A percentile compares a stretch with the other conserved stretches of the same genome.
These are phyloP conservation scores for Brassica nigra DNA, from an alignment of 345 rosid genomes.

Conservation along the genomic window DNA sequence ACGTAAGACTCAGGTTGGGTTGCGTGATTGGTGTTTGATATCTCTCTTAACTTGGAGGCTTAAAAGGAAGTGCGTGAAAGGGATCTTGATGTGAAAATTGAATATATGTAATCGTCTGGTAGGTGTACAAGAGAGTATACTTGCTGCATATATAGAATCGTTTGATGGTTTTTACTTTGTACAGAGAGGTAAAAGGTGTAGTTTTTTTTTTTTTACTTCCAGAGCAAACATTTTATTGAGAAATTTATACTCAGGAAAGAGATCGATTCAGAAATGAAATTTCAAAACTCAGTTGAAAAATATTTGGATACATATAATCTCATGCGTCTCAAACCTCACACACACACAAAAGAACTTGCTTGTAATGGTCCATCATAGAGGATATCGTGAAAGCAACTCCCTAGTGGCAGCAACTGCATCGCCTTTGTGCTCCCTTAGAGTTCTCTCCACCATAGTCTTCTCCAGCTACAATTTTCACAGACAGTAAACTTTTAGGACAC, in stretches of 20 bases:
- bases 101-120: no score
- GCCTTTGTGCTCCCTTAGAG: conserved; percentile 92
- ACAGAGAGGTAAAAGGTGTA: not conserved
- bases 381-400: conserved; percentile 61
- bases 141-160: conserved; percentile 20
- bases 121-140: conserved; percentile 11
- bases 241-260: not conserved
- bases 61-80: conserved; percentile 11
- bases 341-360: not conserved
- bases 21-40: conserved; percentile 24
- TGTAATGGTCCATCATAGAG: conserved; percentile 29
- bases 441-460: conserved; percentile 87
- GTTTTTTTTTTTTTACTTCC: not conserved
- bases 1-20: conserved; percentile 15
- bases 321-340: conserved; percentile 6
- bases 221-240: not conserved
- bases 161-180: conserved; percentile 18
- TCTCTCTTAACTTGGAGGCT: conserved; percentile 15
- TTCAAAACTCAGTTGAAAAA: not conserved
- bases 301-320: not conserved
- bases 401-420: conserved; percentile 93
- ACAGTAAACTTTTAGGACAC: conserved; percentile 14
- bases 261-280: not conserved
- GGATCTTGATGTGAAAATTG: conserved; percentile 15
- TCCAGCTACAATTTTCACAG: conserved; percentile 56